Evolutionary conservation across 331 rosid species (phyloP).

Genomic region (Ulmus americana): DNA sequence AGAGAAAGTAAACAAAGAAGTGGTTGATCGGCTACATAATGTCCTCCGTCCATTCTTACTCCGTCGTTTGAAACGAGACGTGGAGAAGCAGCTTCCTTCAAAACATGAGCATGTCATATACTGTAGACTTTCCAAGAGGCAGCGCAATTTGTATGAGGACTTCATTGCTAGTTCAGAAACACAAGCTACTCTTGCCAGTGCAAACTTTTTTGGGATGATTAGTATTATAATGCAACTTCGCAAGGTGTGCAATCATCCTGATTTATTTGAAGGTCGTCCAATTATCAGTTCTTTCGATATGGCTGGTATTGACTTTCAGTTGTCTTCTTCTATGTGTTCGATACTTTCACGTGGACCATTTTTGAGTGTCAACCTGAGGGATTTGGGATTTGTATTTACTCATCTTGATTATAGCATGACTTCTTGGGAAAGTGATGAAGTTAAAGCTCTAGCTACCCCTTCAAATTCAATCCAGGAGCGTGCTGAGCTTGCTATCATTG

Average conservation of each 20-base stretch:
- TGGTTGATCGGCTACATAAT: slow-evolving; percentile 94
- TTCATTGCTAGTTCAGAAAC: slow-evolving; percentile 95
- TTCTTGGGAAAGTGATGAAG: slow-evolving; percentile 92
- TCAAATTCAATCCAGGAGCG: slow-evolving; percentile 56
- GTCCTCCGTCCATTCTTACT: slow-evolving; percentile 96
- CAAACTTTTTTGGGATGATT: slow-evolving; percentile 97
- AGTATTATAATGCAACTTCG: slow-evolving; percentile 96
- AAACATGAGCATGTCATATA: slow-evolving; percentile 85
- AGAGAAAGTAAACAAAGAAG: slow-evolving; percentile 93
- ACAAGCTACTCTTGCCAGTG: slow-evolving; percentile 89
- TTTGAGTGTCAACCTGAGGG: slow-evolving; percentile 64
- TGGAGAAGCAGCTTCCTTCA: slow-evolving; percentile 95
- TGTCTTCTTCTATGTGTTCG: slow-evolving; percentile 78
- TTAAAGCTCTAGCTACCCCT: slow-evolving; percentile 70
- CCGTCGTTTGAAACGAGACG: slow-evolving; percentile 89
- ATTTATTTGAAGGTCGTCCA: slow-evolving; percentile 98
- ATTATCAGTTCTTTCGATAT: slow-evolving; percentile 93
- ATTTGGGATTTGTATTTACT: slow-evolving; percentile 73
- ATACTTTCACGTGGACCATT: slow-evolving; percentile 50
- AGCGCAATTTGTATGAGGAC: slow-evolving; percentile 90
- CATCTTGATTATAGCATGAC: slow-evolving; percentile 78
- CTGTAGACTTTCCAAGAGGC: slow-evolving; percentile 93
- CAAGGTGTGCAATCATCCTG: slow-evolving; percentile 98
- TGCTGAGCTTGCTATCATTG: slow-evolving; percentile 36
- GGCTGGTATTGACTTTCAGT: slow-evolving; percentile 60